Percentiles rank a stretch among this genome's conserved stretches.
Conservation (phyloP, 2,329 filamentous ascomycete species). For the Fusarium beomiforme region DNA sequence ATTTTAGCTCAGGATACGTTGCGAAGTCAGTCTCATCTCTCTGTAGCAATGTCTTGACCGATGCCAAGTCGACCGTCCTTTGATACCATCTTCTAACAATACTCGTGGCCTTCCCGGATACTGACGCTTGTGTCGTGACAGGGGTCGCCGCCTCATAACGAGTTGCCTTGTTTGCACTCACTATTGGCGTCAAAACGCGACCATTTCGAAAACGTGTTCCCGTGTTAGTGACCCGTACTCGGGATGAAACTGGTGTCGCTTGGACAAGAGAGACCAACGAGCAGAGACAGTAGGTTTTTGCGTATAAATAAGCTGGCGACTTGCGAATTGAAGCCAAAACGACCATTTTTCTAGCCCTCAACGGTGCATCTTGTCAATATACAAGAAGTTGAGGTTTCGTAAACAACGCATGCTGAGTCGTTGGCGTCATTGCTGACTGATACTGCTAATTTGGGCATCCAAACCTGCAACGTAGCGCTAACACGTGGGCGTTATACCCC, state of each 20-base stretch:
- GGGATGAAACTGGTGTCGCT: conserved; percentile 33
- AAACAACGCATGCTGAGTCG: background rate
- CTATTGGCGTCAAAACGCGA: background rate
- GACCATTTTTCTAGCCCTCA: conserved; percentile 24
- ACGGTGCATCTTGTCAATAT: rapidly evolving
- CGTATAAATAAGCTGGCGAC: conserved; percentile 38
- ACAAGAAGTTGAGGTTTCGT: background rate
- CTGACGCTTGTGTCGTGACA: rapidly evolving
- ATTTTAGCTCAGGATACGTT: conserved; percentile 32
- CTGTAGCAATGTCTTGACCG: conserved; percentile 13
- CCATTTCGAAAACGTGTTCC: background rate
- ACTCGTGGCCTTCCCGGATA: background rate
- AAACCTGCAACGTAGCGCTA: background rate
- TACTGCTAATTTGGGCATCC: background rate
- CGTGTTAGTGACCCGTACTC: background rate
- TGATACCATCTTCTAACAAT: conserved; percentile 29
- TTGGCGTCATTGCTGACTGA: conserved; percentile 21
- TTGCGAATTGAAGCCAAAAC: conserved; percentile 35
- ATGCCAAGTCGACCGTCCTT: conserved; percentile 26
- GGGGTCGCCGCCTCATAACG: rapidly evolving
- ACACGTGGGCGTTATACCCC: conserved; percentile 3
- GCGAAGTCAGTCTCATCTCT: conserved; percentile 21
- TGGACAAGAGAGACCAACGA: conserved; percentile 36
- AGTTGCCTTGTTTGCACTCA: rapidly evolving
- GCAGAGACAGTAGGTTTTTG: conserved; percentile 38